Percentiles rank a stretch among this genome's conserved stretches.
Conservation (phyloP, 1,284 basidiomycete genomes). For the Malassezia brasiliensis region DNA sequence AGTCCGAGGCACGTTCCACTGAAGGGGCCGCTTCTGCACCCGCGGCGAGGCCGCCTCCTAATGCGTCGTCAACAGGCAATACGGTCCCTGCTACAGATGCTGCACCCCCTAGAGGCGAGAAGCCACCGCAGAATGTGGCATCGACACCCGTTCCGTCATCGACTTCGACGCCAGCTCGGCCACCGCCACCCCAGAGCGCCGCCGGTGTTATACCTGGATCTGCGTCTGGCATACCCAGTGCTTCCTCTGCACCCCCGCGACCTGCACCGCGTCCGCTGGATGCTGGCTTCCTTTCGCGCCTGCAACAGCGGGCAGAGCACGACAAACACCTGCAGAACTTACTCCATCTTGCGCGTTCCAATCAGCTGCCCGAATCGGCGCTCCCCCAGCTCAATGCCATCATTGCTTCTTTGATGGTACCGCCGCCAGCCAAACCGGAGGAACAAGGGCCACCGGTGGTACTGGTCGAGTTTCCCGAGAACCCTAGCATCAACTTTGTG, state of each 20-base stretch:
- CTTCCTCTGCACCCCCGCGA: not conserved
- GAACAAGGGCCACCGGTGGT: conserved; percentile 31
- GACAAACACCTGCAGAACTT: conserved; percentile 13
- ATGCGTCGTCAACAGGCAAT: too few species aligned
- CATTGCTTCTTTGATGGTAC: conserved; percentile 10
- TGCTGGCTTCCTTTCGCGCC: conserved; percentile 6
- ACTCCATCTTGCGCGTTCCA: conserved; percentile 10
- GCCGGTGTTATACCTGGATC: too few species aligned
- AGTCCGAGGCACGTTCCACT: too few species aligned
- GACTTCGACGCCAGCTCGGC: too few species aligned
- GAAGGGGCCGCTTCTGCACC: too few species aligned
- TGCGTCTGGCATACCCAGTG: too few species aligned
- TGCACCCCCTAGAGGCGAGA: too few species aligned
- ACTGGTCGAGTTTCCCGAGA: conserved; percentile 45
- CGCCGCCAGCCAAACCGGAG: not conserved
- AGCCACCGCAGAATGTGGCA: too few species aligned
- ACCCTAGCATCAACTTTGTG: conserved; percentile 38
- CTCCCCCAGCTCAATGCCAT: conserved; percentile 13
- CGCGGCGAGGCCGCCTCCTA: too few species aligned
- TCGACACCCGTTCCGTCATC: too few species aligned
- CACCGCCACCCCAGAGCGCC: too few species aligned
- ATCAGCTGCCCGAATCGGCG: conserved; percentile 2
- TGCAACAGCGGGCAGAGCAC: conserved; percentile 14
- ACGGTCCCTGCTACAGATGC: too few species aligned
- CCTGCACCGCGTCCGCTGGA: conserved; percentile 10